Conservation (phyloP, 2,329 filamentous ascomycete genomes). For the Cytospora paraplurivora region DNA sequence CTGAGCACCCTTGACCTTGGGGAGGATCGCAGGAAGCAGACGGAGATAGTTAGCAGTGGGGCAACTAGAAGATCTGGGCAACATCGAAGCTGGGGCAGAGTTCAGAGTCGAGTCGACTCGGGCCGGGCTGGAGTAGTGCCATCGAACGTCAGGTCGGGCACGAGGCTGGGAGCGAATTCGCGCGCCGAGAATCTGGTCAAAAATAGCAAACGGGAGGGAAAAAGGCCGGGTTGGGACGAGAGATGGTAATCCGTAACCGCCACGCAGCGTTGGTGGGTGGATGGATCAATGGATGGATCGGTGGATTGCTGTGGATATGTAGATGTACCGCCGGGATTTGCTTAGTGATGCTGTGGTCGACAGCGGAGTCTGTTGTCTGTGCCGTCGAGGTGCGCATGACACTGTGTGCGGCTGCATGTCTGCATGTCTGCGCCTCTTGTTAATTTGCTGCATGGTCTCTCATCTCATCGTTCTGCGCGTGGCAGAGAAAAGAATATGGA, state of each 20-base stretch:
- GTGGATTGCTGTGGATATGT: slow-evolving; percentile 14
- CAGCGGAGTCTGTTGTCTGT: slow-evolving; percentile 4
- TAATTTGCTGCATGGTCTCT: neutral
- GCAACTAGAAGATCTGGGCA: neutral
- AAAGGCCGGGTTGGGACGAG: slow-evolving; percentile 6
- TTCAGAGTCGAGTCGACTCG: neutral
- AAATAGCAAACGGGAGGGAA: slow-evolving; percentile 16
- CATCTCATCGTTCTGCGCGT: neutral
- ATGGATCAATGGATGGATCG: slow-evolving; percentile 4
- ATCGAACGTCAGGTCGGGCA: neutral
- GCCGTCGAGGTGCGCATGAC: neutral
- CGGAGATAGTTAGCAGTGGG: neutral
- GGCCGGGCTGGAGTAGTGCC: slow-evolving; percentile 4
- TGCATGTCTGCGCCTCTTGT: neutral
- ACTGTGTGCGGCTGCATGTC: neutral
- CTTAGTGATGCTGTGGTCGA: neutral
- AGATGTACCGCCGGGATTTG: neutral
- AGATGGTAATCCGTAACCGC: slow-evolving; percentile 20
- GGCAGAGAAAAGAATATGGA: neutral
- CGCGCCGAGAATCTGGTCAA: slow-evolving; percentile 13
- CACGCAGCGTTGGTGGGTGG: slow-evolving; percentile 10
- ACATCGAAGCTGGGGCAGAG: neutral
- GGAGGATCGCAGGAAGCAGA: slow-evolving; percentile 13
- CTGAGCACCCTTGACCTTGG: slow-evolving; percentile 14
- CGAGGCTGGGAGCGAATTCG: slow-evolving; percentile 14